These are phyloP conservation scores for Panus rudis DNA, from an alignment of 768 basidiomycete genomes.

Conservation along the genomic window DNA sequence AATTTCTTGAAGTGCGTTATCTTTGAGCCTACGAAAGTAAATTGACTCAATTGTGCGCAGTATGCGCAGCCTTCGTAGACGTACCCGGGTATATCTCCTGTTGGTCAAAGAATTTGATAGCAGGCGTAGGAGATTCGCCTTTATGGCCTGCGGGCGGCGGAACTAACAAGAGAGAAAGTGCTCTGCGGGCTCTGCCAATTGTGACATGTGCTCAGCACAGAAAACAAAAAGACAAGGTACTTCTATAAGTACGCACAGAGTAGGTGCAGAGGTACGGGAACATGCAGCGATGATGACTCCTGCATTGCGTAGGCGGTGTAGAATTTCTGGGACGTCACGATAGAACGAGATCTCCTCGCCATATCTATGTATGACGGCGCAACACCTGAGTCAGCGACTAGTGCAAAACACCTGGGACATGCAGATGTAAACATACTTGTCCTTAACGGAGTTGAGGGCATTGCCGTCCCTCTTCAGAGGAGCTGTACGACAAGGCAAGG, in stretches of 20 bases:
- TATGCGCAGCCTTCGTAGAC: conserved; percentile 5
- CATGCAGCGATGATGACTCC: conserved; percentile 60
- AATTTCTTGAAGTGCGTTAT: conserved; percentile 72
- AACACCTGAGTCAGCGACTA: neutral
- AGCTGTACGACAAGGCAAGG: conserved; percentile 24
- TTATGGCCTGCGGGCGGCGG: conserved; percentile 31
- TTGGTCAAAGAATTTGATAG: conserved; percentile 60
- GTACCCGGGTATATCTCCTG: conserved; percentile 68
- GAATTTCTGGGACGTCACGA: conserved; percentile 65
- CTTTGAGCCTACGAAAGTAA: conserved; percentile 55
- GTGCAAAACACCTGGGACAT: neutral
- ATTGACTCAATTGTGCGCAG: neutral
- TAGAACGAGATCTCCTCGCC: conserved; percentile 63
- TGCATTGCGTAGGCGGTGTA: conserved; percentile 46
- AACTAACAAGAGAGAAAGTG: conserved; percentile 56
- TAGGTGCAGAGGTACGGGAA: conserved; percentile 63
- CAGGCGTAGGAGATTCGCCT: conserved; percentile 31
- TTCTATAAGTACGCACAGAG: conserved; percentile 42
- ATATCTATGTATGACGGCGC: conserved; percentile 30
- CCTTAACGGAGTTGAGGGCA: conserved; percentile 41
- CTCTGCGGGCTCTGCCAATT: conserved; percentile 58
- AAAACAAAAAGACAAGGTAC: neutral
- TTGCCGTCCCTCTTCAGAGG: conserved; percentile 46
- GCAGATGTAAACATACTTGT: conserved; percentile 29
- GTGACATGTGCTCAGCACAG: neutral